Evolutionary conservation across 345 rosid species (phyloP).

Genomic region (Eutrema heterophyllum): DNA sequence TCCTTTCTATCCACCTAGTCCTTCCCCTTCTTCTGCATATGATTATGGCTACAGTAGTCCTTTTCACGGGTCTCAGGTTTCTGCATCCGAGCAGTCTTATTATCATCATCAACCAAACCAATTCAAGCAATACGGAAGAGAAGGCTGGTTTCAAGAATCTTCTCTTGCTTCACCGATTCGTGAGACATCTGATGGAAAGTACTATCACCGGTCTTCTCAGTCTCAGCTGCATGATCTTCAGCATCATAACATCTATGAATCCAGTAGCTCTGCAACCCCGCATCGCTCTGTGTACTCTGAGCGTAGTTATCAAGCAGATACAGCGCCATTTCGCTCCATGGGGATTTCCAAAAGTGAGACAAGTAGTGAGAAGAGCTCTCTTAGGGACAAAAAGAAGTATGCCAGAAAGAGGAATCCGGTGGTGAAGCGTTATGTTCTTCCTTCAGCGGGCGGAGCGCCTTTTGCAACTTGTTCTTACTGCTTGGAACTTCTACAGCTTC

Average conservation of each 20-base stretch:
- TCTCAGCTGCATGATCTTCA: slow-evolving; percentile 26
- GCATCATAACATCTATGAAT: slow-evolving; percentile 27
- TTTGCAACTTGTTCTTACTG: slow-evolving; percentile 59
- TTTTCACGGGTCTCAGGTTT: slow-evolving; percentile 28
- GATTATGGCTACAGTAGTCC: slow-evolving; percentile 44
- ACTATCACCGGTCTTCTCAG: slow-evolving; percentile 36
- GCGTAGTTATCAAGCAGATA: slow-evolving; percentile 17
- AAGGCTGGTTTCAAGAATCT: slow-evolving; percentile 26
- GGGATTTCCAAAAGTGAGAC: slow-evolving; percentile 33
- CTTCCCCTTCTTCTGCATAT: slow-evolving; percentile 30
- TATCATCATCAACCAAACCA: slow-evolving; percentile 30
- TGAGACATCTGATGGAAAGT: slow-evolving; percentile 23
- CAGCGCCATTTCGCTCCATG: slow-evolving; percentile 36
- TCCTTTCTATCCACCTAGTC: slow-evolving; percentile 38
- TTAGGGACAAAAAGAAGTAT: slow-evolving; percentile 28
- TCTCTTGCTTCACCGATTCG: slow-evolving; percentile 25
- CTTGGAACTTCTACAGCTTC: slow-evolving; percentile 53
- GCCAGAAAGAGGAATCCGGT: slow-evolving; percentile 35
- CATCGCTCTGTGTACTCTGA: slow-evolving; percentile 30
- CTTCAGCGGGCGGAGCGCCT: slow-evolving; percentile 81
- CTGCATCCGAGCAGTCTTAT: slow-evolving; percentile 28
- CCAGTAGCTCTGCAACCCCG: slow-evolving; percentile 50
- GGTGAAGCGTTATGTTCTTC: slow-evolving; percentile 56
- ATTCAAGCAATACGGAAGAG: slow-evolving; percentile 14
- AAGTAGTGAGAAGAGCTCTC: slow-evolving; percentile 41